Evolutionary conservation across 441 rosid genomes (phyloP).

Genomic region (Euphorbia celastroides): DNA sequence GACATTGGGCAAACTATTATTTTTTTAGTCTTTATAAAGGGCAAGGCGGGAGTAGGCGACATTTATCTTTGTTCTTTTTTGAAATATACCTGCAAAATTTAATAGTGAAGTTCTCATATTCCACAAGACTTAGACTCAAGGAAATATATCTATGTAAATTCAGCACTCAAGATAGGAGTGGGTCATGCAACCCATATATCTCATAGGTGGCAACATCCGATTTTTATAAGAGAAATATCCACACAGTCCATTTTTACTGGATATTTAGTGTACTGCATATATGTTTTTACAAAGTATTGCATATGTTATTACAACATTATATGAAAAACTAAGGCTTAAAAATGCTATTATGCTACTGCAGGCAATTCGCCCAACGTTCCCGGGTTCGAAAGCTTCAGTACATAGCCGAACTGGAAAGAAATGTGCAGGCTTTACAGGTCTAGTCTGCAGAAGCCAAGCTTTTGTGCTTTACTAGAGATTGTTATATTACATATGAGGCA

Average conservation of each 20-base stretch:
- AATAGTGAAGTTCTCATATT: neutral
- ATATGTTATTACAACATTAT: neutral
- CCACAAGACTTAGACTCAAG: neutral
- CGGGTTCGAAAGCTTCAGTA: conserved; percentile 98
- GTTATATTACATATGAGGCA: conserved; percentile 3
- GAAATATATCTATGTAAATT: neutral
- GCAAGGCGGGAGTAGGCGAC: neutral
- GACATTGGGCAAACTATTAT: neutral
- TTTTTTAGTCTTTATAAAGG: neutral
- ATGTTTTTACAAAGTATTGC: conserved; percentile 1
- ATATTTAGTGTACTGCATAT: no score
- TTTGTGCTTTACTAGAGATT: conserved; percentile 1
- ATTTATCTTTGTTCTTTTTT: no score
- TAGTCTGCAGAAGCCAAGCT: conserved; percentile 10
- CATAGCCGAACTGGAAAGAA: conserved; percentile 97
- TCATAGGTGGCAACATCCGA: neutral
- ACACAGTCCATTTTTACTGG: neutral
- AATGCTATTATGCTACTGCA: conserved; percentile 26
- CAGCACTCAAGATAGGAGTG: neutral
- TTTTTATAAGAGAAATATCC: neutral
- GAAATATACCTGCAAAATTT: neutral
- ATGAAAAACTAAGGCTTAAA: neutral
- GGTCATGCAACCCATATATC: neutral
- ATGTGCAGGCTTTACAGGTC: conserved; percentile 95
- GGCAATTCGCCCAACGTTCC: conserved; percentile 99